These are phyloP conservation scores for Perkinsela sp. DNA, from an alignment of 208 protist genomes.

Conservation along the genomic window DNA sequence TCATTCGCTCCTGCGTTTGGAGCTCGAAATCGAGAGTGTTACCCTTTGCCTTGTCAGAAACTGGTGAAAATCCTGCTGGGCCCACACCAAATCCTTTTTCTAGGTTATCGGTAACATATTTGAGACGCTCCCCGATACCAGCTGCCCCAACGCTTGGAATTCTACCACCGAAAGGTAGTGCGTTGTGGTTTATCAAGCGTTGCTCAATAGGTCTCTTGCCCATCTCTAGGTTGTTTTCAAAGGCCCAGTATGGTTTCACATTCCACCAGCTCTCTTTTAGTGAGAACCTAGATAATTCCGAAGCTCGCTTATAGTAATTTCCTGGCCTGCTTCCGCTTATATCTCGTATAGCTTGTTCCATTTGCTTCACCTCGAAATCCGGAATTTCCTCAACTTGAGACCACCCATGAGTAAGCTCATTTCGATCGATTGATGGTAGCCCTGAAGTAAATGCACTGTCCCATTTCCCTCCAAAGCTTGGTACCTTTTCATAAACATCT, in stretches of 20 bases:
- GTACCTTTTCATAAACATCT: slow-evolving; percentile 24
- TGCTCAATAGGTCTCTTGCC: slow-evolving; percentile 29
- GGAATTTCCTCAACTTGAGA: slow-evolving; percentile 19
- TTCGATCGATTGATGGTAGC: slow-evolving; percentile 45
- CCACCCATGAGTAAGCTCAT: slow-evolving; percentile 54
- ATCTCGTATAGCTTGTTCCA: slow-evolving; percentile 58
- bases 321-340: slow-evolving; percentile 50
- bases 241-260: slow-evolving; percentile 35
- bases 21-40: slow-evolving; percentile 22
- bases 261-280: slow-evolving; percentile 55
- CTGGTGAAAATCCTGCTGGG: slow-evolving; percentile 32
- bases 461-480: slow-evolving; percentile 33
- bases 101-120: slow-evolving; percentile 33
- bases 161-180: slow-evolving; percentile 35
- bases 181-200: slow-evolving; percentile 17
- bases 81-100: slow-evolving; percentile 47
- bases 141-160: slow-evolving; percentile 37
- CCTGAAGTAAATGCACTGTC: slow-evolving; percentile 30
- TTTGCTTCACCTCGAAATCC: slow-evolving; percentile 24
- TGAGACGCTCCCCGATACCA: slow-evolving; percentile 52
- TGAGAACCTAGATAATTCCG: slow-evolving; percentile 19
- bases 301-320: slow-evolving; percentile 44
- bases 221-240: slow-evolving; percentile 30
- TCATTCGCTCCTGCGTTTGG: not conserved
- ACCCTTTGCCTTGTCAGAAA: slow-evolving; percentile 18